Base-by-base conservation (phyloP, 768 basidiomycete species). In the Agaricus subrufescens region DNA sequence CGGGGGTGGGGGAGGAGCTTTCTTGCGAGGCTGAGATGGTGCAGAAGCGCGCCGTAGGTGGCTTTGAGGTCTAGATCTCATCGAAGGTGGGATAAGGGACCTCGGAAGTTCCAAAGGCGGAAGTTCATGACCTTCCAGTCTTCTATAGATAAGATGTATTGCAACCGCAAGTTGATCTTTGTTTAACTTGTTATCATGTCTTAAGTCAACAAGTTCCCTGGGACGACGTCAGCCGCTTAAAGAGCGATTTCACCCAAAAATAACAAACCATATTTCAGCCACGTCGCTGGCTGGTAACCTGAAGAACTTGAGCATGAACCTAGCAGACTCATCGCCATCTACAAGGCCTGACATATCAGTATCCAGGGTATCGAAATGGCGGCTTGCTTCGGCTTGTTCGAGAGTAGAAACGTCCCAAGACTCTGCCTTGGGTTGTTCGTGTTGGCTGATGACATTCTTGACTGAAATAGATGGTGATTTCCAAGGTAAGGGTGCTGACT, bases 91-190 rank as follows among this genome's bases (percentile, higher is more conserved):
- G 44, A 70, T 62, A 3, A 76, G 51, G 15, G 70, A 67, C 1
- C 52, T n/a, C n/a, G 75, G 68, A 25, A 74, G 62, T 27, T 63
- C 58, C 31, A 56, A 30, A 9, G 54, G 53, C 3, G 75, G 74
- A 26, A 75, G 52, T 25, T 69, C 67, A 46, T 62, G 62, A 8
- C 74, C 74, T 34, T 63, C 64, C 15, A 70, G 57, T 52, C 61
- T 66, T 40, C 63, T 66, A 42, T 70, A 67, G 23, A 72, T 65
- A 26, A 75, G 62, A 60, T 75, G 67, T 59, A 75, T 62, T 2
- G 72, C 71, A 14, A 75, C 62, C 0, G 68, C 68, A 54, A 77
- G 75, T 30, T 69, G 69, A 30, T 75, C 74, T n/a, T 62, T 59
- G 15, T 70, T 71, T 10, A 77, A 59, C 34, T 66, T 62, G 30